phyloP scores from a whole-genome alignment of 345 rosid species.

The Eucalyptus sp. region DNA sequence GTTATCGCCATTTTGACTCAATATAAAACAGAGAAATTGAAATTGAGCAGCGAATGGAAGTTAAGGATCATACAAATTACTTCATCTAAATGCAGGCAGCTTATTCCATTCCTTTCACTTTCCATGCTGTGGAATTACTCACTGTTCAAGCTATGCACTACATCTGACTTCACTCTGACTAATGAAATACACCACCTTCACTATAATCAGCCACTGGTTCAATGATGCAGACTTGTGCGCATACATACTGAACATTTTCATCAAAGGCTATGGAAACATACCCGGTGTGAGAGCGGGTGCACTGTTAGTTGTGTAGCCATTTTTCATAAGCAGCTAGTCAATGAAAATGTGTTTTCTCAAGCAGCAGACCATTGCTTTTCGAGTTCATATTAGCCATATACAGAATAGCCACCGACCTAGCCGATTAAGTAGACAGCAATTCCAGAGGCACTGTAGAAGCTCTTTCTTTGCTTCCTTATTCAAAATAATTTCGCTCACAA shows the following conservation, averaged over 20 bases:
- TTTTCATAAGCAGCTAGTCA: background rate
- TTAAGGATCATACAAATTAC: background rate
- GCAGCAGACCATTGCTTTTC: background rate
- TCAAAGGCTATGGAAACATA: background rate
- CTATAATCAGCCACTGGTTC: background rate
- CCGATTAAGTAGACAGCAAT: background rate
- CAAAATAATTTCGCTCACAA: background rate
- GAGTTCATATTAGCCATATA: background rate
- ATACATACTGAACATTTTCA: background rate
- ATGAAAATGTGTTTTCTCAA: background rate
- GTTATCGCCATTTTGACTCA: background rate
- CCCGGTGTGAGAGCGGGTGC: background rate
- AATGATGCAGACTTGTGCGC: background rate
- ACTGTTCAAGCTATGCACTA: background rate
- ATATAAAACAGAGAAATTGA: background rate
- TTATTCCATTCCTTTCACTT: background rate
- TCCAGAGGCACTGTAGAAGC: background rate
- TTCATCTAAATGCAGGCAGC: background rate
- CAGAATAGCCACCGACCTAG: background rate
- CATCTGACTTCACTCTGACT: background rate
- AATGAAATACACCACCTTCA: background rate
- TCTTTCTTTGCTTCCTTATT: background rate
- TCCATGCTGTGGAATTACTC: background rate
- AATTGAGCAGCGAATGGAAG: background rate
- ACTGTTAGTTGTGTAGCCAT: background rate